Percentiles rank a stretch among this genome's conserved stretches.
phyloP scores from a whole-genome alignment of 306 rosid genomes.

The Clitoria ternatea region DNA sequence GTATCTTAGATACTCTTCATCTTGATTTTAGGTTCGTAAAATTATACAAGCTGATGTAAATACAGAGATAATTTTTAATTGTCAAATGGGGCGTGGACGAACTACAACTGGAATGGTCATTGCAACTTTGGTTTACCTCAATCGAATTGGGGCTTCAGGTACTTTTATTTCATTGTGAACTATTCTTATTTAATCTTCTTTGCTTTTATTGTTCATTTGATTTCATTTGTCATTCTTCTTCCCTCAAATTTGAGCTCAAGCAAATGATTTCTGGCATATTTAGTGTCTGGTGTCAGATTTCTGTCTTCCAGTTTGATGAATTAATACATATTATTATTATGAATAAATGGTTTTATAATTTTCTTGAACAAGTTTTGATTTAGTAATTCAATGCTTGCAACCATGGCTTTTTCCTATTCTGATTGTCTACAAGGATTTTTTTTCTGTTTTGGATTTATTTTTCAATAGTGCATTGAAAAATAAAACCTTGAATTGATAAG shows the following conservation, averaged over 20 bases:
- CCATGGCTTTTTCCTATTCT: neutral
- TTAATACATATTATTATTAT: too few species aligned
- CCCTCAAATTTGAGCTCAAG: neutral
- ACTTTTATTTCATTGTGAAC: constrained; percentile 1
- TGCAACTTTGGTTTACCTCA: constrained; percentile 81
- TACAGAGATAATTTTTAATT: constrained; percentile 77
- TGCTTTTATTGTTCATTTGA: constrained; percentile 13
- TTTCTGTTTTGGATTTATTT: neutral
- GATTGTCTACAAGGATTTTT: neutral
- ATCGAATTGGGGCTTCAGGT: constrained; percentile 85
- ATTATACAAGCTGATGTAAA: constrained; percentile 71
- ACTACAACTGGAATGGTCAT: constrained; percentile 97
- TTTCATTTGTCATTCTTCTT: neutral
- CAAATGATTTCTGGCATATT: constrained; percentile 5
- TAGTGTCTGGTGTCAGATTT: neutral
- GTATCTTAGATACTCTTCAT: constrained; percentile 26
- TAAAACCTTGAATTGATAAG: neutral
- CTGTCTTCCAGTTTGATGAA: neutral
- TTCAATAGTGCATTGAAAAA: neutral
- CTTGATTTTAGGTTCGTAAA: constrained; percentile 68
- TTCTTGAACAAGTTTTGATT: neutral
- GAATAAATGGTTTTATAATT: neutral
- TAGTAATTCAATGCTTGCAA: neutral
- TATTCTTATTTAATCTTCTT: constrained; percentile 1
- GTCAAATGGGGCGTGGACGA: constrained; percentile 98